Conservation (phyloP, 352 stramenopile genomes). For the Vaucheria bursata region DNA sequence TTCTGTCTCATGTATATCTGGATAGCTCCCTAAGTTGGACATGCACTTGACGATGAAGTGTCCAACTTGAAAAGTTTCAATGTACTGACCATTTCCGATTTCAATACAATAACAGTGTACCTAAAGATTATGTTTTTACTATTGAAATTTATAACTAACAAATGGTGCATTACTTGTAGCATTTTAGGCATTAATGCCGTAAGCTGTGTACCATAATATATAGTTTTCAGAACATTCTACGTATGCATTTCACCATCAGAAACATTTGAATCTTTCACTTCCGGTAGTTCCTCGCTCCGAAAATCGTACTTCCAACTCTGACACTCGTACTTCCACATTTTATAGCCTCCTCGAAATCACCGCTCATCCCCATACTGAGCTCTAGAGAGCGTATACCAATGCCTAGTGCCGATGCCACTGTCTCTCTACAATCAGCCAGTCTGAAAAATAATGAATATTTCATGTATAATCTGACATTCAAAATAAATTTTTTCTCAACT, state of each 20-base stretch:
- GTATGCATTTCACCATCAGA: neutral
- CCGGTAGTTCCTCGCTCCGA: conserved; percentile 84
- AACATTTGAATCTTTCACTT: neutral
- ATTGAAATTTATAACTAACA: too few relatives aligned
- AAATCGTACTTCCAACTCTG: conserved; percentile 93
- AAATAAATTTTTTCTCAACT: neutral
- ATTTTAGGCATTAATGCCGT: too few relatives aligned
- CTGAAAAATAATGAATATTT: too few relatives aligned
- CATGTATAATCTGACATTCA: neutral
- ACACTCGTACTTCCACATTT: conserved; percentile 85
- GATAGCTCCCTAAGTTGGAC: too few relatives aligned
- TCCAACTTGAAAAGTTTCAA: too few relatives aligned
- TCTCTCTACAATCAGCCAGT: conserved; percentile 23
- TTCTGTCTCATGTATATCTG: too few relatives aligned
- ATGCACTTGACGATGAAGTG: too few relatives aligned
- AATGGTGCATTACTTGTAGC: too few relatives aligned
- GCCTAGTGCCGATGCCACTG: conserved; percentile 15
- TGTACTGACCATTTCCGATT: too few relatives aligned
- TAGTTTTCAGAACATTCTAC: neutral
- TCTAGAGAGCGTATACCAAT: conserved; percentile 59
- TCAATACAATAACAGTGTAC: neutral
- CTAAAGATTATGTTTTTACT: too few relatives aligned
- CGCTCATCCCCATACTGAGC: conserved; percentile 99
- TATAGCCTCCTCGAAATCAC: conserved; percentile 94
- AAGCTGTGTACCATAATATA: too few relatives aligned